Base-by-base conservation (phyloP, 2,329 filamentous ascomycete species). In the Ilyonectria destructans region DNA sequence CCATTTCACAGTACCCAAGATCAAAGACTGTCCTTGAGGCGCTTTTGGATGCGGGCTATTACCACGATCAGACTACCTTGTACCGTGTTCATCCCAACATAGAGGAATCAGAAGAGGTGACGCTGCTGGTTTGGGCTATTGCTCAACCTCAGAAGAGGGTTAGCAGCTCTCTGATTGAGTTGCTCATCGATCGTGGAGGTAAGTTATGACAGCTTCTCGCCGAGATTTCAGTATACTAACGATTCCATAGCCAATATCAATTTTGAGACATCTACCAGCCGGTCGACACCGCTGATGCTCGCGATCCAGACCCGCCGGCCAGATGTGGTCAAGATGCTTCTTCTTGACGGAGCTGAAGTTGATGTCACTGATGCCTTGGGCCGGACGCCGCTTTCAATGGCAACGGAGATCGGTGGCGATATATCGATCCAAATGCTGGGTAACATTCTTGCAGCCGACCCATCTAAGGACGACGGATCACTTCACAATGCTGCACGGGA, bases 401-500 rank as follows among this genome's bases (percentile, higher is more conserved):
- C 88, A 1, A 89, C 89, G 2, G 82, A 80, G 45, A 82, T 88
- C 2, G 85, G 86, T 0, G 87, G 88, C 15, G 85, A 89, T 0
- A 69, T 88, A 13, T 84, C 86, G 1, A 85, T 85, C 19, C 81
- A 83, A 10, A 87, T 90, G 78, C 86, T 89, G 85, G 81, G 82
- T 2, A 85, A 83, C 58, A 78, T 92, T 1, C 81, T 91, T 6
- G 85, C 85, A 0, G 86, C 87, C 0, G 87, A 88, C 21, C 87
- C 89, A 1, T 85, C 87, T 2, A 84, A 82, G 48, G 89, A 92
- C 65, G 91, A 93, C 67, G 90, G 90, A 0, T 92, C 89, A 1
- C 82, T 93, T 3, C 91, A 93, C 73, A 90, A 91, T 67, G 89
- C 90, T 4, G 87, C 90, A 0, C 83, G 88, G 13, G 85, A 87